These are phyloP conservation scores for Seiridium unicorne DNA, from an alignment of 2,329 filamentous ascomycete species.

Conservation along the genomic window DNA sequence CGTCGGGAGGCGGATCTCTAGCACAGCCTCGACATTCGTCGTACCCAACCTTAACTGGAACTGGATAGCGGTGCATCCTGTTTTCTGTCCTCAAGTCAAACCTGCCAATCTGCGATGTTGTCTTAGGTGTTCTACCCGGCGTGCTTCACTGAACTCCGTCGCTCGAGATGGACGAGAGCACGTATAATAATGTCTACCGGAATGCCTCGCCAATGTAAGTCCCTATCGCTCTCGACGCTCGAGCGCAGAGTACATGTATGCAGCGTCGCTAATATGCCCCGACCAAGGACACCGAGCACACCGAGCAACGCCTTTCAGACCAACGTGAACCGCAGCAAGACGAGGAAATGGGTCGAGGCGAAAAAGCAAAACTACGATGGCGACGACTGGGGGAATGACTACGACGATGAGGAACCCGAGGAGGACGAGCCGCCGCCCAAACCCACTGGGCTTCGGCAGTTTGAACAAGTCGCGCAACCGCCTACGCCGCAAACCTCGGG, in stretches of 20 bases:
- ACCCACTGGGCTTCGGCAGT: slow-evolving; percentile 41
- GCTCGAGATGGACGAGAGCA: slow-evolving; percentile 21
- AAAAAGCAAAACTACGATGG: slow-evolving; percentile 85
- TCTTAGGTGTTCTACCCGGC: slow-evolving; percentile 11
- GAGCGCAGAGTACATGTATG: not conserved
- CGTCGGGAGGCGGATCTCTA: not conserved
- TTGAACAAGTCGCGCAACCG: slow-evolving; percentile 25
- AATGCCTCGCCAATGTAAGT: slow-evolving; percentile 23
- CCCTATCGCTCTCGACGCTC: not conserved
- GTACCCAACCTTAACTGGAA: not conserved
- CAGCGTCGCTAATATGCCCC: slow-evolving; percentile 11
- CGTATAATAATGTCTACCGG: slow-evolving; percentile 23
- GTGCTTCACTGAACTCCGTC: slow-evolving; percentile 7
- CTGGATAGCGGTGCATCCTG: not conserved
- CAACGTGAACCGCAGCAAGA: slow-evolving; percentile 86
- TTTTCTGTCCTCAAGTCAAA: not conserved
- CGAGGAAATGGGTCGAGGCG: slow-evolving; percentile 92
- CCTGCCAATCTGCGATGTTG: slow-evolving; percentile 12
- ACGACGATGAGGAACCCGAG: slow-evolving; percentile 57
- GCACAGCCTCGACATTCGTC: slow-evolving; percentile 4
- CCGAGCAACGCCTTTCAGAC: slow-evolving; percentile 60
- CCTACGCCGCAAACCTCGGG: slow-evolving; percentile 12
- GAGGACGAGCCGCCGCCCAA: slow-evolving; percentile 40
- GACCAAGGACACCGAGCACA: slow-evolving; percentile 17
- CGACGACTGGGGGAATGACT: slow-evolving; percentile 84